Evolutionary conservation across 305 asterid genomes (phyloP), one percentile per base, ranked within the genome.

Genomic region (Fraxinus baroniana): DNA sequence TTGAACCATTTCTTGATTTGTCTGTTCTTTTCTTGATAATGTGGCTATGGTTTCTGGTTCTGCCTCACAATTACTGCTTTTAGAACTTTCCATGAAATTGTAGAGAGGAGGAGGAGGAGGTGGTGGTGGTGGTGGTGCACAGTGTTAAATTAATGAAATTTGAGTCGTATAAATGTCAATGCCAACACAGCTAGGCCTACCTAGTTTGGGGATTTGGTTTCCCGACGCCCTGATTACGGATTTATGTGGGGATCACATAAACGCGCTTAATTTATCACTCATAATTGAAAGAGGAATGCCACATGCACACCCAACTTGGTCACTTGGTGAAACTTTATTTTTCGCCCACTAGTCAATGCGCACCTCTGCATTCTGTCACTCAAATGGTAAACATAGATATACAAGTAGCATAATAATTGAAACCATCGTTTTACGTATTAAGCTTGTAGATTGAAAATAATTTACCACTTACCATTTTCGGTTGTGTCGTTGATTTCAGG

Each of bases 141-240:
- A 87, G 86, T 28, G 90, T 89, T 87, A 85, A 89, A 68, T 86
- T 89, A 86, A 86, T 85, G 87, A 36, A 39, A 39, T 46, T 46
- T 81, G 86, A 36, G 84, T 64, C 83, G 37, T 64, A 82, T 89
- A 91, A 86, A 85, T 90, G 91, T 86, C 89, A 90, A 89, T 83
- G 91, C 86, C 91, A 86, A 85, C 91, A 76, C 84, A 84, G 86
- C 86, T 87, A 91, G 88, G 55, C 91, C 94, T 81, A 89, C 91
- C 41, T 46, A 44, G 32, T 70, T 81, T 83, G 84, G 87, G 85
- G 86, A 57, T 76, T 85, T 83, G 78, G 84, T 81, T 86, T 70
- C 74, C 79, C 80, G 76, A 82, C 68, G 33, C 86, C 82, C 77
- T 78, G 74, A 83, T 89, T 86, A 80, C 87, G 90, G 89, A 30